These are phyloP conservation scores for Candida pseudoglaebosa DNA, from an alignment of 805 yeast species.

Conservation along the genomic window DNA sequence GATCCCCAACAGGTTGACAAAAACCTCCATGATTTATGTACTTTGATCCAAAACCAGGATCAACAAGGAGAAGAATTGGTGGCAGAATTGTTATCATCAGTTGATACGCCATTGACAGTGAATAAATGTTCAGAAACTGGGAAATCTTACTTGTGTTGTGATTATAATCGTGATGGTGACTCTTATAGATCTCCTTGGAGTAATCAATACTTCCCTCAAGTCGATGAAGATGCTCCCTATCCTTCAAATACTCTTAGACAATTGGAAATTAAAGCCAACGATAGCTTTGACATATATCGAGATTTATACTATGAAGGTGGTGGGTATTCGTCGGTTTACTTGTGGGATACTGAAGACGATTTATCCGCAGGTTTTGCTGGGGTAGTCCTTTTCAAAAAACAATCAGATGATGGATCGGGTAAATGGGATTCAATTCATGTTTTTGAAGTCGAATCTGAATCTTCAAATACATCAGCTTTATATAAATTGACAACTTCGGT, in stretches of 20 bases:
- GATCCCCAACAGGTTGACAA: conserved; percentile 33
- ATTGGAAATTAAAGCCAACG: conserved; percentile 78
- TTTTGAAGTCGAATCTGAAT: conserved; percentile 59
- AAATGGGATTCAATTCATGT: conserved; percentile 95
- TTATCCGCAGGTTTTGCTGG: conserved; percentile 75
- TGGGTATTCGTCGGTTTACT: conserved; percentile 81
- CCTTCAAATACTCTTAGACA: conserved; percentile 67
- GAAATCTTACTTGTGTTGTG: conserved; percentile 78
- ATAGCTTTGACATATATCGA: conserved; percentile 86
- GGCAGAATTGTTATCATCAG: conserved; percentile 80
- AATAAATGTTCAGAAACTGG: conserved; percentile 50
- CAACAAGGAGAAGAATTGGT: conserved; percentile 54
- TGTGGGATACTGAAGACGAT: conserved; percentile 73
- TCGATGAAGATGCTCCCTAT: conserved; percentile 48
- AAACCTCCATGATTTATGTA: conserved; percentile 35
- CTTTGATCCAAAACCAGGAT: conserved; percentile 32
- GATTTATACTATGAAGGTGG: conserved; percentile 90
- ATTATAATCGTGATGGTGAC: conserved; percentile 93
- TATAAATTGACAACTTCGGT: conserved; percentile 87
- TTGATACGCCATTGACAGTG: conserved; percentile 75
- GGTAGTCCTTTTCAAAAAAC: conserved; percentile 80
- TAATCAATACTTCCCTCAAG: conserved; percentile 59
- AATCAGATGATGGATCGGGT: conserved; percentile 46
- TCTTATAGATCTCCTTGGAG: conserved; percentile 90
- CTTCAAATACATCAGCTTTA: conserved; percentile 28